Base-by-base conservation (phyloP, 768 basidiomycete species). In the Lenzites betulinus region DNA sequence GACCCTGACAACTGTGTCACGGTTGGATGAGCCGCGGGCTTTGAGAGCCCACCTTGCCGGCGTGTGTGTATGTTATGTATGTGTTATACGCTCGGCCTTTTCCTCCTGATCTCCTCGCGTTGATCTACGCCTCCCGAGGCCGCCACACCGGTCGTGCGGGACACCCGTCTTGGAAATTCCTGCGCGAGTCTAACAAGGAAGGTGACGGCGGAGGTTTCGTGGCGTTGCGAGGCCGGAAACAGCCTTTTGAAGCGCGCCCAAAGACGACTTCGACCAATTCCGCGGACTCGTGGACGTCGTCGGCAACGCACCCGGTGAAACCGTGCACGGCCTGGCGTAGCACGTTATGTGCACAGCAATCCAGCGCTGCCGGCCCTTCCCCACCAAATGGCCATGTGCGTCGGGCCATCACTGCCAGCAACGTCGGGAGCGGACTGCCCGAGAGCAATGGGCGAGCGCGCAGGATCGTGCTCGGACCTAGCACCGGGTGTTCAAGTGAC, bases 51-150 rank as follows among this genome's bases (percentile, higher is more conserved):
- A 25, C n/a, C 25, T 33, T 42, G 55, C 12, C 38, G 46, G 38
- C 25, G 47, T 42, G 26, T 58, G 56, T 58, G 56, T 58, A 58
- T 39, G 48, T 28, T 58, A 42, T 41, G 48, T 51, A 20, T 48
- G 33, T 56, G 28, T 26, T 49, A 47, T 36, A 42, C 25, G 47
- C 50, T 58, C 50, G 56, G 49, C 48, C 39, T 26, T 22, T 58
- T 42, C 48, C 39, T 51, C 8, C 39, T 58, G 33, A 50, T 41
- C 22, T 36, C 48, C 43, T 20, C 38, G 12, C 39, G 38, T 51
- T 38, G 36, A 22, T 26, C 22, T 33, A 7, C 30, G 20, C 9
- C 6, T n/a, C 30, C 28, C 15, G 9, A 18, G 39, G 20, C n/a
- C 18, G 58, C 48, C 48, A 51, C 30, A 20, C 33, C 20, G 41